phyloP scores from a whole-genome alignment of 345 rosid genomes.

The Hypericum perforatum region DNA sequence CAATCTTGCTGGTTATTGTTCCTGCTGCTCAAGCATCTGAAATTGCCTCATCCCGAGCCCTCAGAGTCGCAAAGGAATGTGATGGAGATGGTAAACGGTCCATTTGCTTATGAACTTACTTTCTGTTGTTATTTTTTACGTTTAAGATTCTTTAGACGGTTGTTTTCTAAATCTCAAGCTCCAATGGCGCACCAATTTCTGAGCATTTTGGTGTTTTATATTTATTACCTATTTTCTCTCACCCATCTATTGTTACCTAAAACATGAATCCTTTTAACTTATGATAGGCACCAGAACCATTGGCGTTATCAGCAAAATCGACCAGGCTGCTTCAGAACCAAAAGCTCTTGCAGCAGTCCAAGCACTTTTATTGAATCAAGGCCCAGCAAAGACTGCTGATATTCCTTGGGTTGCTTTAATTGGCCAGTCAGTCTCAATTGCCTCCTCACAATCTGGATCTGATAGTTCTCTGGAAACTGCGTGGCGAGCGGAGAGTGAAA shows the following conservation, averaged over 20 bases:
- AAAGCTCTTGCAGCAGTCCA: conserved; percentile 97
- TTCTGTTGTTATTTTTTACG: background rate
- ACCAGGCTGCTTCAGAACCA: conserved; percentile 78
- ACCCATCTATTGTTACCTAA: background rate
- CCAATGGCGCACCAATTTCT: no score
- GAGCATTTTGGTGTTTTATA: background rate
- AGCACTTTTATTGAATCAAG: conserved; percentile 83
- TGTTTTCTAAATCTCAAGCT: background rate
- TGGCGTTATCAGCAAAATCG: conserved; percentile 86
- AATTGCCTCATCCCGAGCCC: conserved; percentile 78
- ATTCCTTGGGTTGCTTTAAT: conserved; percentile 97
- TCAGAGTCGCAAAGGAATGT: conserved; percentile 83
- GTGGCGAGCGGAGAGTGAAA: conserved; percentile 97
- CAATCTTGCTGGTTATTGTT: conserved; percentile 74
- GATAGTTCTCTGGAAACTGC: conserved; percentile 96
- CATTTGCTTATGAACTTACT: conserved; percentile 5
- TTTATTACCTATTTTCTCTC: background rate
- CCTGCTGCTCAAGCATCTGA: conserved; percentile 91
- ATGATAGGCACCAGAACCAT: conserved; percentile 84
- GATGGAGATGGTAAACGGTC: conserved; percentile 68
- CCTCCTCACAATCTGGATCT: conserved; percentile 75
- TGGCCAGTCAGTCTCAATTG: conserved; percentile 91
- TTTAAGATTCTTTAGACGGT: background rate
- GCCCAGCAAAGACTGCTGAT: conserved; percentile 86
- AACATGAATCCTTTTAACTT: background rate